Evolutionary conservation across 1,139 yeast genomes (phyloP), one percentile per base, ranked within the genome.

Genomic region (Protomyces arabidopsidicola): DNA sequence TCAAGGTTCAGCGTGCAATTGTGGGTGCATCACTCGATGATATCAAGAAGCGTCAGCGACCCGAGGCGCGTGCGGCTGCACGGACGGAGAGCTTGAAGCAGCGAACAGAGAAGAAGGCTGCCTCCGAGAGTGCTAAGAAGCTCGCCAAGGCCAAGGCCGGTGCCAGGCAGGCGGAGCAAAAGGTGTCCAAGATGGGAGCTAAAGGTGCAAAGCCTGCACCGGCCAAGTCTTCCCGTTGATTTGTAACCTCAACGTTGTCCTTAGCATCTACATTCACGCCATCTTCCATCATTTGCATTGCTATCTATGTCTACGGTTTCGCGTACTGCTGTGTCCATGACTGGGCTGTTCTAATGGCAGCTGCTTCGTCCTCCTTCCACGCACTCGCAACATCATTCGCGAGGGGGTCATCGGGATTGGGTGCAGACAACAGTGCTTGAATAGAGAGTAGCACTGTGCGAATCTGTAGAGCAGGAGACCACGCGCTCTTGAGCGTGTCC

Each of bases 1-100:
- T 91, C 82, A 93, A 95, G 88, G 85, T 87, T 82, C 97, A 91
- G 84, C 93, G 98, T 87, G 97, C 96, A 72, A 87, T 93, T 78
- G 98, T 91, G 74, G 98, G 99, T 86, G 98, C 98, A 79, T 88
- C 98, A 77, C 85, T 93, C 76, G 98, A 93, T n/a, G 88, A 90
- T 79, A 93, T 93, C 84, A 90, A 89, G 84, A 97, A 93, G 85
- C 90, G 96, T 87, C 84, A 85, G 80, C 89, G 91, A 83, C 97
- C 98, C 79, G 93, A 91, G 80, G 93, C 87, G 78, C 95, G 97
- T 86, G 89, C 90, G 86, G 96, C 96, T 76, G 88, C 91, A 77
- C 93, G 97, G 86, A 95, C 90, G 70, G 87, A 85, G 78, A 90
- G 91, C 80, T 82, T 86, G 77, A 86, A 86, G 77, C 87, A 85